Evolutionary conservation across 2,329 filamentous ascomycete species (phyloP), one percentile per base, ranked within the genome.

Genomic region (Trichoderma endophyticum): DNA sequence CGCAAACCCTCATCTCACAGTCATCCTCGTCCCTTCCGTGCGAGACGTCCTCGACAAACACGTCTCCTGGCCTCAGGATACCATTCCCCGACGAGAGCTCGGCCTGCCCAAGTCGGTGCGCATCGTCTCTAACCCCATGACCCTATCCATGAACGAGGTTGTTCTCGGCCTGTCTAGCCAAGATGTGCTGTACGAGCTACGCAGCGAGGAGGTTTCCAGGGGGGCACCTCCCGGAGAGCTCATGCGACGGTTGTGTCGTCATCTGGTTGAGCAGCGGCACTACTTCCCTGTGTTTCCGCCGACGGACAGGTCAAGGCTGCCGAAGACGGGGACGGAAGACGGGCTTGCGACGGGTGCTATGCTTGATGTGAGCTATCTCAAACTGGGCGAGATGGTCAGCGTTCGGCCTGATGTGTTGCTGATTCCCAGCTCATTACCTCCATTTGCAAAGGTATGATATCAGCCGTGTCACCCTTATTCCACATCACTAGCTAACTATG

Each of bases 251-350:
- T 82, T 95, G 61, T 89, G 92, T 6, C 87, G 90, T 24, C 91
- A 96, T 75, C 81, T 99, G 21, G 89, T 99, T 71, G 92, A 97
- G 81, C 96, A 98, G 82, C 86, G 95, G 7, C 94, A 96, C 78
- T 98, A 95, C 81, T 94, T 94, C 77, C 96, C 96, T 0, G 83
- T 98, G 1, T 98, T 95, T 78, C 96, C 96, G 6, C 91, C 95
- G 0, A 87, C 90, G 14, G 90, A 92, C 65, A 87, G 94, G 63
- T 86, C 89, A 71, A 89, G 84, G 75, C 83, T 93, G 70, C 90
- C 91, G 34, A 91, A 88, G 79, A 89, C 89, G 1, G 90, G 90
- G 1, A 88, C 87, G 2, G 85, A 83, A 21, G 86, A 87, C 72
- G 88, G 87, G 1, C 77, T 88, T 48, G 89, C 89, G 5, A 90